These are phyloP conservation scores for Penicillium daleae DNA, from an alignment of 495 filamentous ascomycete genomes.

Conservation along the genomic window DNA sequence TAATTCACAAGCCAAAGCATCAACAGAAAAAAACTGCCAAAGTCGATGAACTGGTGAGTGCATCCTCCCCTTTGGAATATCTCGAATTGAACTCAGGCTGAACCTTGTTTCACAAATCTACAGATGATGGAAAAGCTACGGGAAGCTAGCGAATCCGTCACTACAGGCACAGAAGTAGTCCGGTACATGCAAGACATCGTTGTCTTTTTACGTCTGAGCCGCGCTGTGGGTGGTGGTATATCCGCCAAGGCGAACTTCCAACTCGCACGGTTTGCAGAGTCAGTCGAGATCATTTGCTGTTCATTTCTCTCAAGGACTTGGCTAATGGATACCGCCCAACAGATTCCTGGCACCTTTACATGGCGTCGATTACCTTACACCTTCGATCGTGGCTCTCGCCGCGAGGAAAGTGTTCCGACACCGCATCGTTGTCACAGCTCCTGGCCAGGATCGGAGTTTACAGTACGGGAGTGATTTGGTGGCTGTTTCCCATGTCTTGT, in stretches of 20 bases:
- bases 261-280: slow-evolving; percentile 68
- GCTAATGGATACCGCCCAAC: background rate
- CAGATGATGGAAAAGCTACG: slow-evolving; percentile 51
- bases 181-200: slow-evolving; percentile 85
- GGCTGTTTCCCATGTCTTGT: slow-evolving; percentile 67
- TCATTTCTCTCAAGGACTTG: background rate
- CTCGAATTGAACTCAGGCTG: background rate
- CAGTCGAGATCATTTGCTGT: slow-evolving; percentile 23
- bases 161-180: slow-evolving; percentile 64
- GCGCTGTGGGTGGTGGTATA: slow-evolving; percentile 77
- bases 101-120: background rate
- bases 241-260: slow-evolving; percentile 78
- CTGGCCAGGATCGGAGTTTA: slow-evolving; percentile 80
- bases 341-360: slow-evolving; percentile 78
- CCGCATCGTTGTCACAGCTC: slow-evolving; percentile 67
- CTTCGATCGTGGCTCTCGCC: slow-evolving; percentile 80
- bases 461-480: slow-evolving; percentile 86
- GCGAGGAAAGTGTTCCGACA: slow-evolving; percentile 90
- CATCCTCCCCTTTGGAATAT: background rate
- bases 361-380: slow-evolving; percentile 78
- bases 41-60: slow-evolving; percentile 31
- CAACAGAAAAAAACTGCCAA: slow-evolving; percentile 18
- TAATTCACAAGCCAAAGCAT: slow-evolving; percentile 42
- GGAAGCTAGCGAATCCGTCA: slow-evolving; percentile 41
- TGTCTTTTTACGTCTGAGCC: slow-evolving; percentile 81